Evolutionary conservation across 176 grass and related monocot species (phyloP).

Genomic region (Cenchrus purpureus): DNA sequence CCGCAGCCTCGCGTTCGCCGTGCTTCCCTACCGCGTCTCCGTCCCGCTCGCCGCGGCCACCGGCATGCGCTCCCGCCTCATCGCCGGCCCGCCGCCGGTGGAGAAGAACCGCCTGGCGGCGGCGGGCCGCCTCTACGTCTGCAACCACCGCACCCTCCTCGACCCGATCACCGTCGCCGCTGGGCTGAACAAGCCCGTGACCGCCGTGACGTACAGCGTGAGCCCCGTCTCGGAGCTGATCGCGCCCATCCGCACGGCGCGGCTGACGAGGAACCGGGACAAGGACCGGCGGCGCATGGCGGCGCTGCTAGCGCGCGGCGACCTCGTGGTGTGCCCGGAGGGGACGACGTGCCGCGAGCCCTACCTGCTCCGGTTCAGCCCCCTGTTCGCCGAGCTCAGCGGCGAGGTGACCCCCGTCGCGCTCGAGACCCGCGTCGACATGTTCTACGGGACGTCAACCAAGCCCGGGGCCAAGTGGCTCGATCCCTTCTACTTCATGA

Average conservation of each 20-base stretch:
- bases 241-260: slow-evolving; percentile 67
- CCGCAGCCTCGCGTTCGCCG: slow-evolving; percentile 43
- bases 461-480: slow-evolving; percentile 60
- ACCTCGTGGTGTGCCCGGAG: slow-evolving; percentile 85
- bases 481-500: slow-evolving; percentile 82
- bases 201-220: slow-evolving; percentile 81
- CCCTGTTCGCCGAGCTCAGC: slow-evolving; percentile 61
- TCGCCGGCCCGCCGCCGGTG: slow-evolving; percentile 7
- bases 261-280: slow-evolving; percentile 58
- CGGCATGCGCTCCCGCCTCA: slow-evolving; percentile 55
- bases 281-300: slow-evolving; percentile 66
- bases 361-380: slow-evolving; percentile 77
- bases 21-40: slow-evolving; percentile 69
- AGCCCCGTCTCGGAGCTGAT: slow-evolving; percentile 70
- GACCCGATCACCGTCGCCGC: slow-evolving; percentile 75
- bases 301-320: slow-evolving; percentile 51
- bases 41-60: slow-evolving; percentile 49
- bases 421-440: slow-evolving; percentile 52
- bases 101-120: too few relatives aligned
- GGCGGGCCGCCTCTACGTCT: slow-evolving; percentile 53
- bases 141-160: slow-evolving; percentile 94
- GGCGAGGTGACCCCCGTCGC: slow-evolving; percentile 65
- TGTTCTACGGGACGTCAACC: slow-evolving; percentile 84
- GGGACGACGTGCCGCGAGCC: slow-evolving; percentile 84
- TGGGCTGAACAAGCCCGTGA: slow-evolving; percentile 55